Base-by-base conservation (phyloP, 2,329 filamentous ascomycete species). In the Curvularia spicifera region DNA sequence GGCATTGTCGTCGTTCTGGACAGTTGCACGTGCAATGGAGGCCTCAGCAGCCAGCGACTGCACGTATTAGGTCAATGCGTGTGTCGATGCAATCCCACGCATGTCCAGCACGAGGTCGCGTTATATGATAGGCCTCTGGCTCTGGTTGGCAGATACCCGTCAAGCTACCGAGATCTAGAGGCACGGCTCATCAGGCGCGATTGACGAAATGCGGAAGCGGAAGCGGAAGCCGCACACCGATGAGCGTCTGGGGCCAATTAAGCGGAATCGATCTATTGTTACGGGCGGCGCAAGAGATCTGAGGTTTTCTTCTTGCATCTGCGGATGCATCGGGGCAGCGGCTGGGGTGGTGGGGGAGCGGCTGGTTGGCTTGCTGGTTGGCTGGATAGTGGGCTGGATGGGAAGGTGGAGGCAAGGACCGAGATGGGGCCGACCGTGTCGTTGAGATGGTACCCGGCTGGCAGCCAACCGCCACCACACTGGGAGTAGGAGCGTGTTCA, bases 191-290 rank as follows among this genome's bases (percentile, higher is more conserved):
- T 26, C 42, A 53, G 50, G 52, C 51, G 50, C 42, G 56, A 59
- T 55, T 51, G 52, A 56, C 56, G 51, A 43, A 59, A 56, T 51
- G 56, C 56, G 56, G 56, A 55, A 59, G 56, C 56, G 56, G 56
- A 55, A 59, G 51, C 56, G 56, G 51, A 47, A 42, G 44, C 46
- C 45, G 56, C 56, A 55, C 51, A 58, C 56, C 56, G 56, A 54
- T 58, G 40, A 58, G 45, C 44, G 33, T 33, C 50, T 57, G 55
- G 37, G 40, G 49, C 56, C 56, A 51, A 58, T 31, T 37, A 12
- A 24, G 28, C n/a, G 45, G 31, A 28, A 37, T 54, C 37, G 56
- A 46, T 58, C 45, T 44, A 47, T 53, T 35, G 33, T 46, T 42
- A 55, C 42, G 51, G 50, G 40, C 45, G 26, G 40, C 40, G 24